phyloP scores from a whole-genome alignment of 164 flowering plant species.

The Magnolia sinica region DNA sequence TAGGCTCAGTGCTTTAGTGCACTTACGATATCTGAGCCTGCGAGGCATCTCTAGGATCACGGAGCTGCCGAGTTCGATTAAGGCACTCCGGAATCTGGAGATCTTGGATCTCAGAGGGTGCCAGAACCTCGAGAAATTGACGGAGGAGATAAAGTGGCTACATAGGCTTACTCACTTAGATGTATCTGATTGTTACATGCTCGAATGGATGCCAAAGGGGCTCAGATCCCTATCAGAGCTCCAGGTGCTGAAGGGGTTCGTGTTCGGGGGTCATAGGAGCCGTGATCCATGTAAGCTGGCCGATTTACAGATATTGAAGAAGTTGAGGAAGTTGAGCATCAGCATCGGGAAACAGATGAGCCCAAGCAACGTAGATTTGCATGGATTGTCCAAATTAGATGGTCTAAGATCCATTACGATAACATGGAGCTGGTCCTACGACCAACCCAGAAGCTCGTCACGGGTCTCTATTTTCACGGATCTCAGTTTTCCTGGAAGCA shows the following conservation, averaged over 20 bases:
- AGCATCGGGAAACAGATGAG: constrained; percentile 5
- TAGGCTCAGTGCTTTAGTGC: constrained; percentile 12
- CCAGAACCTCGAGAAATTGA: constrained; percentile 31
- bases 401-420: constrained; percentile 20
- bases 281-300: constrained; percentile 14
- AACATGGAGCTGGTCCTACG: constrained; percentile 34
- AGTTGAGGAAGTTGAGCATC: constrained; percentile 34
- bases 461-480: too few relatives aligned
- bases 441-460: too few relatives aligned
- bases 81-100: constrained; percentile 18
- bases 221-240: constrained; percentile 11
- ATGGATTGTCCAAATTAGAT: not conserved
- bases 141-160: constrained; percentile 22
- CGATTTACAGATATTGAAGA: constrained; percentile 20
- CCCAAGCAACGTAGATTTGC: not conserved
- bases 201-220: not conserved
- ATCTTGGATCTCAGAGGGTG: constrained; percentile 43
- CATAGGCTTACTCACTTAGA: constrained; percentile 40
- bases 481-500: not conserved
- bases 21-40: constrained; percentile 34
- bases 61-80: constrained; percentile 25
- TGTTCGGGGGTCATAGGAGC: constrained; percentile 12
- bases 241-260: constrained; percentile 50
- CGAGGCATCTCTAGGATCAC: constrained; percentile 39
- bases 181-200: constrained; percentile 32